Evolutionary conservation across 108 stramenopile genomes (phyloP), one percentile per base, ranked within the genome.

Genomic region (Nannochloropsis salina): DNA sequence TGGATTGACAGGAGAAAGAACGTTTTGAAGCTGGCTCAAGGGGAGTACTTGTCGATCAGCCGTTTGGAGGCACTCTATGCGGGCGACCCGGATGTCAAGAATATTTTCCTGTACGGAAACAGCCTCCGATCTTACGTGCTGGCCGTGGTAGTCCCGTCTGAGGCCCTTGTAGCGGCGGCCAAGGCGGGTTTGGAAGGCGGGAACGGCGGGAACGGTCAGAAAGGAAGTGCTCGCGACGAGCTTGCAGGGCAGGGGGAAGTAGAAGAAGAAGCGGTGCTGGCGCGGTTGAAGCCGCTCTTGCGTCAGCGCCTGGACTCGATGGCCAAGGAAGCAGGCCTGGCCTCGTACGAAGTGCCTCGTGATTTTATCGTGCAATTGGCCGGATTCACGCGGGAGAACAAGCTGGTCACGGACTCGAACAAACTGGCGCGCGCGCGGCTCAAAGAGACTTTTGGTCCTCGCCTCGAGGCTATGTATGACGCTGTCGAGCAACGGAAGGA

Each of bases 291-390:
- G 61, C 61, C 61, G 61, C n/a, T 74, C 20, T 74, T 74, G 61
- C 3, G 61, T 4, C 61, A 74, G n/a, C 61, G 61, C 3, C n/a
- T 74, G 61, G 61, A 74, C 8, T 15, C 61, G 15, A n/a, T 74
- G 61, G 61, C 61, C 2, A 74, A 3, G 8, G 6, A 15, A n/a
- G 61, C 61, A 8, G 61, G 61, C 20, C 0, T 74, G 61, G 61
- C 61, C n/a, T 15, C 61, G 15, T n/a, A 74, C n/a, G 61, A 74
- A n/a, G 61, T 74, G 61, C 61, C 61, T 15, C 15, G 61, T 15
- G 61, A 74, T 6, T 74, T 74, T n/a, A 74, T 74, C 61, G 61
- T 74, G 61, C 61, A 74, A 74, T n/a, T 74, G 61, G 61, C 15
- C n/a, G 61, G 61, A 3, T 74, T 74, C 8, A 74, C 61, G 8